Evolutionary conservation across 1,284 basidiomycete genomes (phyloP), one percentile per base, ranked within the genome.

Genomic region (Tremellales sp.): DNA sequence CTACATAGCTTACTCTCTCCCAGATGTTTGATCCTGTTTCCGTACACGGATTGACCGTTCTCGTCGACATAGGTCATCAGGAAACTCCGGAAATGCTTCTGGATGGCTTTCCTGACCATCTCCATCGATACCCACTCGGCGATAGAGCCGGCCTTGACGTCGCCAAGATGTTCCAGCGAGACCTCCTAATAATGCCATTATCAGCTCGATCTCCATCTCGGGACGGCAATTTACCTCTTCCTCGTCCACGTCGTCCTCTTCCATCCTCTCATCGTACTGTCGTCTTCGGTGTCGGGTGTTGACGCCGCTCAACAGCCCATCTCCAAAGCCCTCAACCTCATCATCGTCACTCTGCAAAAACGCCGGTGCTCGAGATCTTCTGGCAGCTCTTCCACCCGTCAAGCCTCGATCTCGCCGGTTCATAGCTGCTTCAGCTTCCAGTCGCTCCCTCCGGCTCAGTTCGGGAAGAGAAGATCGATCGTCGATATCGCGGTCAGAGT

Each of bases 91-190:
- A 98, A 97, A 70, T 97, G 89, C 56, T 86, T 84, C 56, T 87
- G 80, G 57, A 98, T 92, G 1, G 94, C 87, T 44, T 87, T 79
- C 54, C 87, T 82, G 50, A 98, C 94, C 38, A 86, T 83, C 49
- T 93, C 90, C 45, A 86, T 85, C 13, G 90, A 84, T 57, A 98
- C 90, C 95, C 95, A 99, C 70, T 95, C 92, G 7, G 87, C 87
- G 45, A 98, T 91, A 16, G 90, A 92, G 63, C 93, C 89, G 26
- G 93, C 89, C 70, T 97, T 97, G 77, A 98, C 89, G 65, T 99
- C 94, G 55, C 88, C 89, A 12, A 99, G 77, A 75, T 99, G 92
- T 68, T 98, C 94, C 38, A 97, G 74, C 0, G 93, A 91, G 48
- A 99, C 78, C 70, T 97, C 93, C 82, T 97, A 63, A n/a, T 48